A percentile compares a stretch with the other conserved stretches of the same genome.
phyloP scores from a whole-genome alignment of 2,329 filamentous ascomycete genomes.

The Phaeosphaeriaceae sp. region DNA sequence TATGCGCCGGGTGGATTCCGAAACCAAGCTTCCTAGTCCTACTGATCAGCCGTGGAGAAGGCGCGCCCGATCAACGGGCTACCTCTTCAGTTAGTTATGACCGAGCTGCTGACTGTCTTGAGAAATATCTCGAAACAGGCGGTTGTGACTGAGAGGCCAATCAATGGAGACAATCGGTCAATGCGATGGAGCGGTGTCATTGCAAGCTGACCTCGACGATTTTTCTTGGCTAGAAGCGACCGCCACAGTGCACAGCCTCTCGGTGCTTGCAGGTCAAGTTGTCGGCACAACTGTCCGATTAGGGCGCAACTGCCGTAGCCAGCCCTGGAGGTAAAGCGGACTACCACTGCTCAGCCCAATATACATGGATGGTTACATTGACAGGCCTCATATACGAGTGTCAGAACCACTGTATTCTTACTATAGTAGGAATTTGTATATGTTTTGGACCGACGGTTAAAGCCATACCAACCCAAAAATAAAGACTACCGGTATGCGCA shows the following conservation, averaged over 20 bases:
- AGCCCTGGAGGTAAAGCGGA: neutral
- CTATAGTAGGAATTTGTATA: neutral
- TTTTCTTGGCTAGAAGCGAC: slow-evolving; percentile 13
- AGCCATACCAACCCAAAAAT: slow-evolving; percentile 22
- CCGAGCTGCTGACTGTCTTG: slow-evolving; percentile 9
- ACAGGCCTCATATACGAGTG: slow-evolving; percentile 6
- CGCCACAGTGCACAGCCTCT: slow-evolving; percentile 11
- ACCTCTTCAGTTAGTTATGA: slow-evolving; percentile 7
- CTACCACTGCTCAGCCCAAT: neutral
- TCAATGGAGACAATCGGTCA: slow-evolving; percentile 8
- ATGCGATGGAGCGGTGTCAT: slow-evolving; percentile 11
- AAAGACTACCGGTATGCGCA: slow-evolving; percentile 25
- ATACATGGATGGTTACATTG: slow-evolving; percentile 4
- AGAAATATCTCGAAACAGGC: slow-evolving; percentile 18
- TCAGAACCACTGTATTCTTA: neutral
- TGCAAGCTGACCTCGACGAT: slow-evolving; percentile 14
- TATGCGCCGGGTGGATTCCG: slow-evolving; percentile 7
- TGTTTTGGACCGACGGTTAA: slow-evolving; percentile 8
- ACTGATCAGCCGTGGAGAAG: slow-evolving; percentile 15
- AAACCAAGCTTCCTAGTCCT: slow-evolving; percentile 14
- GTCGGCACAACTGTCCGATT: slow-evolving; percentile 20
- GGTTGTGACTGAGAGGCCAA: slow-evolving; percentile 13
- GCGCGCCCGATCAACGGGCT: slow-evolving; percentile 3
- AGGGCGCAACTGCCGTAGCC: slow-evolving; percentile 16
- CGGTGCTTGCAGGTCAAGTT: slow-evolving; percentile 10